Percentiles rank a stretch among this genome's conserved stretches.
phyloP scores from a whole-genome alignment of 768 basidiomycete species.

The Trametes villosa region DNA sequence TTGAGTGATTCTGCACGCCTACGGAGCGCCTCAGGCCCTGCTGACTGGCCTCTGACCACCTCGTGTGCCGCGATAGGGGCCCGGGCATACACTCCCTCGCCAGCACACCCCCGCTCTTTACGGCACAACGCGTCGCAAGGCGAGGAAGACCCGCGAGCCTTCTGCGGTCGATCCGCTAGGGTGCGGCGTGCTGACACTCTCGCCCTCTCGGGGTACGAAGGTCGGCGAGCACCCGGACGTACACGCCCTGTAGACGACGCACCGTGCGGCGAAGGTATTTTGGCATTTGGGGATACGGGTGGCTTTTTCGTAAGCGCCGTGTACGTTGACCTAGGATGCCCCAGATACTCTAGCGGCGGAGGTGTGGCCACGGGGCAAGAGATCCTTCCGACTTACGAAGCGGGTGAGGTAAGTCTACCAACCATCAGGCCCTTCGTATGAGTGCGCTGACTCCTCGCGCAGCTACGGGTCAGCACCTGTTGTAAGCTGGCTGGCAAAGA shows the following conservation, averaged over 20 bases:
- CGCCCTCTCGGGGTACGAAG: background rate
- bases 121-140: background rate
- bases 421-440: background rate
- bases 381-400: background rate
- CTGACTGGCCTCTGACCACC: constrained; percentile 8
- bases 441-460: background rate
- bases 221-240: background rate
- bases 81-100: constrained; percentile 1
- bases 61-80: constrained; percentile 16
- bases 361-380: background rate
- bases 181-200: background rate
- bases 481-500: background rate
- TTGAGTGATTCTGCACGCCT: constrained; percentile 1
- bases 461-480: background rate
- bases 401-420: background rate
- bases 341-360: background rate
- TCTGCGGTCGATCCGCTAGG: background rate
- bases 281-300: background rate
- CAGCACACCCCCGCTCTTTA: constrained; percentile 7
- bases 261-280: background rate
- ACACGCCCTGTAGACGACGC: background rate
- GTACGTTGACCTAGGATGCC: background rate
- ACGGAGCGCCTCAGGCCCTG: constrained; percentile 3
- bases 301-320: background rate
- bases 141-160: background rate